A percentile compares a stretch with the other conserved stretches of the same genome.
These are phyloP conservation scores for Cocos nucifera DNA, from an alignment of 176 grass and related monocot genomes.

Conservation along the genomic window DNA sequence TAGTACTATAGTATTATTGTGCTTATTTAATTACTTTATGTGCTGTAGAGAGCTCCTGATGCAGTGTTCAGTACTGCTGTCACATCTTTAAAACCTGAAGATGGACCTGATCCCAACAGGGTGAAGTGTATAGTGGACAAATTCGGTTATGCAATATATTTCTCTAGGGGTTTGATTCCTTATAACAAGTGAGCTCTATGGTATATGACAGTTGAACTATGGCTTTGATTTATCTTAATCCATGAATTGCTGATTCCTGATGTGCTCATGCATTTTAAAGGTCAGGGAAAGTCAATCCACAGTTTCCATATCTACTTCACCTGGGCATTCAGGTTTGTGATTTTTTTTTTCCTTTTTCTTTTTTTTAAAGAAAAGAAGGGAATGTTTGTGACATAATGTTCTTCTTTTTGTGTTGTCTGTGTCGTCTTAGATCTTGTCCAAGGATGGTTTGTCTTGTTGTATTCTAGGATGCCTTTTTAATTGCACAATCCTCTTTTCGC, in stretches of 20 bases:
- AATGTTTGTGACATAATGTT: no score
- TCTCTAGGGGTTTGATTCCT: slow-evolving; percentile 91
- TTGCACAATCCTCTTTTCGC: no score
- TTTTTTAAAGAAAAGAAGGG: background rate
- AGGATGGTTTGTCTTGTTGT: no score
- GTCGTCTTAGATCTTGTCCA: background rate
- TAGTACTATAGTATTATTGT: no score
- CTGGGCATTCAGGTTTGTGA: slow-evolving; percentile 70
- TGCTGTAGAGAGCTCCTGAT: slow-evolving; percentile 63
- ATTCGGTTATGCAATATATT: slow-evolving; percentile 90
- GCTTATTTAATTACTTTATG: no score
- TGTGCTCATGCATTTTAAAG: slow-evolving; percentile 35
- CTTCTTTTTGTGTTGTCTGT: background rate
- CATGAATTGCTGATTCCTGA: background rate
- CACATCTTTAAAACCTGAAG: slow-evolving; percentile 74
- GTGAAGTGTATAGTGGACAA: slow-evolving; percentile 92
- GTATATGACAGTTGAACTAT: background rate
- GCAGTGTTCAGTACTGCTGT: slow-evolving; percentile 93
- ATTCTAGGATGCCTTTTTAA: no score
- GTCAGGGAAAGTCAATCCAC: slow-evolving; percentile 63
- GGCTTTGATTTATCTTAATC: background rate
- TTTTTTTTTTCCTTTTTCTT: background rate
- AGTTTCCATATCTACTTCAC: slow-evolving; percentile 90
- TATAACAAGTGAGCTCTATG: slow-evolving; percentile 68
- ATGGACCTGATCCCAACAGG: slow-evolving; percentile 76